phyloP scores from a whole-genome alignment of 371 early-diverging fungal species.

The Mucor circinelloides region DNA sequence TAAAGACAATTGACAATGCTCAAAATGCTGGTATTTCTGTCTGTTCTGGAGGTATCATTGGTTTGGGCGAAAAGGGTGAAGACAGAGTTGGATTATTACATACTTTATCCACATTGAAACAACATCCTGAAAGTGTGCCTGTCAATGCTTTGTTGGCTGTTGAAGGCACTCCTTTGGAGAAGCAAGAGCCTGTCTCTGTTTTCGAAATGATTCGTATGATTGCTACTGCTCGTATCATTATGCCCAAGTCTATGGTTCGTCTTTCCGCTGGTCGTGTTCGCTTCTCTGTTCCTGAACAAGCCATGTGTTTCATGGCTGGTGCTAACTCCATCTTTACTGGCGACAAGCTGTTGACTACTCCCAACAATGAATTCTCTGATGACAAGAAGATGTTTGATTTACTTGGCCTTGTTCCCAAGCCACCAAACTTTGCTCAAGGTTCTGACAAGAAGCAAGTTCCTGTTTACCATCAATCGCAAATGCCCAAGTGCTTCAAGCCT shows the following conservation, averaged over 20 bases:
- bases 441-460: constrained; percentile 35
- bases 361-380: constrained; percentile 75
- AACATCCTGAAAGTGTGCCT: constrained; percentile 86
- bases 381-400: constrained; percentile 81
- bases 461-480: constrained; percentile 27
- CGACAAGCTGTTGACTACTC: constrained; percentile 85
- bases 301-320: constrained; percentile 85
- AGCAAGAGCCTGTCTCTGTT: constrained; percentile 82
- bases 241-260: constrained; percentile 87
- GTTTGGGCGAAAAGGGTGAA: constrained; percentile 75
- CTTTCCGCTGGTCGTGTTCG: constrained; percentile 85
- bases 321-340: constrained; percentile 91
- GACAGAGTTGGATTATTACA: constrained; percentile 83
- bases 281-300: constrained; percentile 77
- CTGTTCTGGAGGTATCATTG: constrained; percentile 92
- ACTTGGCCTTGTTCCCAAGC: constrained; percentile 72
- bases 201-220: constrained; percentile 91
- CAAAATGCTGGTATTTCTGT: constrained; percentile 85
- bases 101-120: constrained; percentile 73
- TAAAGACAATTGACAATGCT: constrained; percentile 76
- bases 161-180: constrained; percentile 79
- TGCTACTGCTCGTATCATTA: constrained; percentile 82
- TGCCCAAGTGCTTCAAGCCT: constrained; percentile 33
- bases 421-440: constrained; percentile 68
- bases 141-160: constrained; percentile 87